phyloP scores from a whole-genome alignment of 441 rosid genomes.

The Eutrema salsugineum region DNA sequence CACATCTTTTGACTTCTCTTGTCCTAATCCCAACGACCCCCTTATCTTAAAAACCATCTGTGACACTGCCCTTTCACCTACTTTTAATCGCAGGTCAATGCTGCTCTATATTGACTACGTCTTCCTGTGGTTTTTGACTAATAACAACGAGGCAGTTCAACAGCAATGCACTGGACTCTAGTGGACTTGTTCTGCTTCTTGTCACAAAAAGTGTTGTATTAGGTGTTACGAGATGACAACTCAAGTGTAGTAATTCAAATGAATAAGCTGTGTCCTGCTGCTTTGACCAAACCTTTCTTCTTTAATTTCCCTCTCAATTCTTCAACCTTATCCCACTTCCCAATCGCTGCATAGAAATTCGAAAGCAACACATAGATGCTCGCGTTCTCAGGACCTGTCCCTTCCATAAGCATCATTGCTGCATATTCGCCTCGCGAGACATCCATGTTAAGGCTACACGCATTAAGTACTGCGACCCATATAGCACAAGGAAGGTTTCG shows the following conservation, averaged over 20 bases:
- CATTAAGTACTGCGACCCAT: slow-evolving; percentile 55
- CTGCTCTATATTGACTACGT: slow-evolving; percentile 12
- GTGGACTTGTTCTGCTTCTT: slow-evolving; percentile 26
- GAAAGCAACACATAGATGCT: slow-evolving; percentile 46
- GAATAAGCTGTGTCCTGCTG: slow-evolving; percentile 50
- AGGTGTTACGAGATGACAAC: neutral
- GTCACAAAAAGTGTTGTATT: neutral
- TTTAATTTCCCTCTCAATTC: slow-evolving; percentile 48
- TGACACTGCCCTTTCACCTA: slow-evolving; percentile 14
- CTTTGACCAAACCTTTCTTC: slow-evolving; percentile 49
- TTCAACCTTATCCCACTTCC: slow-evolving; percentile 58
- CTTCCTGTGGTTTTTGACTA: slow-evolving; percentile 15
- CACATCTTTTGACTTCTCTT: slow-evolving; percentile 32
- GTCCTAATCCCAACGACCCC: slow-evolving; percentile 14
- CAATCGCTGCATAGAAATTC: slow-evolving; percentile 58
- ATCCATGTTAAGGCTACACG: slow-evolving; percentile 52
- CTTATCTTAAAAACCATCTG: neutral
- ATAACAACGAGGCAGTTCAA: neutral
- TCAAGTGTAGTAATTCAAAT: slow-evolving; percentile 1
- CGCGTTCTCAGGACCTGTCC: slow-evolving; percentile 40
- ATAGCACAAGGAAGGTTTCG: slow-evolving; percentile 36
- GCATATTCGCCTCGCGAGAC: slow-evolving; percentile 48
- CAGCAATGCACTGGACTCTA: neutral
- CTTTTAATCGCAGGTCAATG: neutral
- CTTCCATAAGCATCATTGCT: slow-evolving; percentile 49